Base-by-base conservation (phyloP, 768 basidiomycete genomes). In the Gymnopilus junonius region DNA sequence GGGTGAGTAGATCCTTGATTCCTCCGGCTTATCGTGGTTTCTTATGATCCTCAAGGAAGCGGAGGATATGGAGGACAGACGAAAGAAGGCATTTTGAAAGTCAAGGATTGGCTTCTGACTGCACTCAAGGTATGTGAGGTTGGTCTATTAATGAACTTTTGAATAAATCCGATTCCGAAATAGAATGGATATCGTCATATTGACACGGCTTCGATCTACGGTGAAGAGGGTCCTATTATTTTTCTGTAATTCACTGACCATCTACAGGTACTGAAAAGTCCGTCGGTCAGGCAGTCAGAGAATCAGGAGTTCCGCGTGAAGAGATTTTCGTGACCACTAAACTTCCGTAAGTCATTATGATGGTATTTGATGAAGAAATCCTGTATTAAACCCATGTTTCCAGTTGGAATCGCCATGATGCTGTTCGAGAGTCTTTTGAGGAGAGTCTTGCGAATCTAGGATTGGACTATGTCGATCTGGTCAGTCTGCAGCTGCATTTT, bases 291-390 rank as follows among this genome's bases (percentile, higher is more conserved):
- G 82, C 79, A 0, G 74, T 87, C 58, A 77, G 76, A 40, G 80
- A 74, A 11, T 85, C 82, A 17, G 83, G 83, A 1, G 73, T 85
- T 35, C 80, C 83, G 2, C 77, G 85, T 25, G 77, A 80, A 27
- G 76, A 84, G 40, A 67, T 85, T 25, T 84, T 81, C 65, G 72
- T 86, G 31, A 85, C 83, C 0, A 83, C 83, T 17, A 86, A 86
- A 65, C 73, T 85, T 34, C 74, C 78, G 71, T 80, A 61, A 65
- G 76, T 68, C 31, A 12, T 20, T 55, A 15, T 11, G 21, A 14
- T 8, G 21, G 15, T 20, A 17, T 6, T 8, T 20, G 35, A n/a
- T 35, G 11, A 25, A 21, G 17, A 21, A 32, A n/a, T 4, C 17
- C 14, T 35, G 17, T 20, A 15, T 25, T 23, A 25, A 3, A 4